phyloP scores from a whole-genome alignment of 2,329 filamentous ascomycete genomes.

The Trichocomaceae sp. region DNA sequence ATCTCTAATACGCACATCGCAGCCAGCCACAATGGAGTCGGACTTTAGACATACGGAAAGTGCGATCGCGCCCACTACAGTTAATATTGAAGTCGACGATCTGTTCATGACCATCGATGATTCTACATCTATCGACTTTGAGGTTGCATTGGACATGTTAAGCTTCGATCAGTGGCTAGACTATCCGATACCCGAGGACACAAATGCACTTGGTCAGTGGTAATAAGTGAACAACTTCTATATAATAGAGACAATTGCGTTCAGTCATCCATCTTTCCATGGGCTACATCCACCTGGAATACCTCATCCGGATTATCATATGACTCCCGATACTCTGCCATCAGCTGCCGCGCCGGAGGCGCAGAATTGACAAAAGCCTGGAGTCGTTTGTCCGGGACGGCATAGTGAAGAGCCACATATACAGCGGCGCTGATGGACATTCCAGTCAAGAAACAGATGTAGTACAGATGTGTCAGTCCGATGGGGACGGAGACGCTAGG shows the following conservation, averaged over 20 bases:
- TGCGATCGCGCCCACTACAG: background rate
- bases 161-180: conserved; percentile 11
- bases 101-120: background rate
- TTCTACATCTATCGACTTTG: conserved; percentile 6
- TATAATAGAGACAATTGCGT: no score
- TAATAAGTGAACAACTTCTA: no score
- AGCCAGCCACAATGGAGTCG: background rate
- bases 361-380: conserved; percentile 5
- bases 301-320: conserved; percentile 8
- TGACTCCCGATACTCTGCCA: conserved; percentile 3
- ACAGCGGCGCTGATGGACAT: conserved; percentile 16
- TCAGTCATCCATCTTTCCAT: no score
- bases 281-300: background rate
- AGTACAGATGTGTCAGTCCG: conserved; percentile 29
- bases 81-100: background rate
- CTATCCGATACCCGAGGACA: conserved; percentile 1
- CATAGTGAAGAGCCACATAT: conserved; percentile 17
- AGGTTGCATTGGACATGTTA: conserved; percentile 10
- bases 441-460: conserved; percentile 20
- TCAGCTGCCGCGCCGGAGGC: conserved; percentile 4
- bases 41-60: background rate
- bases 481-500: conserved; percentile 27
- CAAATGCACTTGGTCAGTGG: background rate
- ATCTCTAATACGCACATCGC: background rate
- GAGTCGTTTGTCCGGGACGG: background rate